Percentiles rank a stretch among this genome's conserved stretches.
phyloP scores from a whole-genome alignment of 371 early-diverging fungal species.

The Fennellomyces sp. region DNA sequence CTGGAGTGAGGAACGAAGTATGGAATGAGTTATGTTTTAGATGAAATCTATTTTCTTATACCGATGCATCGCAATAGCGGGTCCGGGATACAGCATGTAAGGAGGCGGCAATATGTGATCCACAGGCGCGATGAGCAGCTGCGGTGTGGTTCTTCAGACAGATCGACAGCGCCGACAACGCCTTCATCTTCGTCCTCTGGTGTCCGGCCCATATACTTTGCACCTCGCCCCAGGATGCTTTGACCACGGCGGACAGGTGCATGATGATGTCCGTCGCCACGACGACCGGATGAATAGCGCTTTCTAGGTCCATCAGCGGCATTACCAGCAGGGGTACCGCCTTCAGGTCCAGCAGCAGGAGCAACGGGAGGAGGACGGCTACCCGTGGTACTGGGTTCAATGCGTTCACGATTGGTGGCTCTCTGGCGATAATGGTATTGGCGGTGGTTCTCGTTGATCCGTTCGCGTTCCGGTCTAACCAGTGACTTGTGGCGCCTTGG shows the following conservation, averaged over 20 bases:
- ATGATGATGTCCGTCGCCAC: conserved; percentile 11
- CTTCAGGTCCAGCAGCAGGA: neutral
- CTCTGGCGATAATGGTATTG: conserved; percentile 58
- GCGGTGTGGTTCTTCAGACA: neutral
- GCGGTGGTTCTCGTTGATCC: conserved; percentile 55
- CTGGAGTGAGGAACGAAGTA: no score
- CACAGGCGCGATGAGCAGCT: conserved; percentile 21
- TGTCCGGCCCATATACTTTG: conserved; percentile 17
- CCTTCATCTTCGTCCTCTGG: conserved; percentile 20
- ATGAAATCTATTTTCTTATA: conserved; percentile 8
- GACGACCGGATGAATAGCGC: conserved; percentile 9
- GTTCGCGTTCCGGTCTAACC: conserved; percentile 71
- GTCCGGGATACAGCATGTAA: conserved; percentile 60
- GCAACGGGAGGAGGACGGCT: conserved; percentile 24
- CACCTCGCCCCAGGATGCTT: conserved; percentile 43
- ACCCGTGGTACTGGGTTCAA: conserved; percentile 35
- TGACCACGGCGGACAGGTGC: conserved; percentile 35
- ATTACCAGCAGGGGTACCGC: neutral
- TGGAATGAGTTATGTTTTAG: no score
- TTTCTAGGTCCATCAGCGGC: neutral
- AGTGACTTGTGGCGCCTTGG: conserved; percentile 64
- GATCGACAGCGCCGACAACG: conserved; percentile 20
- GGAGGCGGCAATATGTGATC: conserved; percentile 52
- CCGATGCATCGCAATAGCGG: neutral
- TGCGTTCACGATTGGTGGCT: conserved; percentile 19